Conservation (phyloP, 371 early-diverging fungal species). For the Quaeritorhiza haematococci region DNA sequence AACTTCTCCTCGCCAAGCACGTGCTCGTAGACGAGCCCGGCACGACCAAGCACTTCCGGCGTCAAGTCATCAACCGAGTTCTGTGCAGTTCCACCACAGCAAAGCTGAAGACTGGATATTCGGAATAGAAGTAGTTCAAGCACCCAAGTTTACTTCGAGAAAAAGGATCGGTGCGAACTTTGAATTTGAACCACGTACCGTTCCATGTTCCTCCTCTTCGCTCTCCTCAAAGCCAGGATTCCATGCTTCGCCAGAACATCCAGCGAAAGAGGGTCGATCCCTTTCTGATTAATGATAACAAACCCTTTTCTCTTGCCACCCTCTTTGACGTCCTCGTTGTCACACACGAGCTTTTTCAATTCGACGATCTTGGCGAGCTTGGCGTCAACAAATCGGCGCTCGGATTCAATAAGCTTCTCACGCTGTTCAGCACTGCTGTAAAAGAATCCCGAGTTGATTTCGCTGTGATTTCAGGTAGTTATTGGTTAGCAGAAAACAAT, state of each 20-base stretch:
- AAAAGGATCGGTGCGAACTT: background rate
- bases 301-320: slow-evolving; percentile 87
- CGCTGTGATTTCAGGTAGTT: slow-evolving; percentile 50
- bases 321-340: slow-evolving; percentile 60
- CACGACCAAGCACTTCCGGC: slow-evolving; percentile 85
- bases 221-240: slow-evolving; percentile 97
- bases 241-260: slow-evolving; percentile 96
- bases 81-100: slow-evolving; percentile 96
- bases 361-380: slow-evolving; percentile 93
- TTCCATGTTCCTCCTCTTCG: slow-evolving; percentile 99
- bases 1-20: slow-evolving; percentile 98
- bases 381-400: slow-evolving; percentile 94
- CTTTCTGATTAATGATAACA: slow-evolving; percentile 99
- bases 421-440: slow-evolving; percentile 98
- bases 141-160: background rate
- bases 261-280: slow-evolving; percentile 98
- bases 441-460: slow-evolving; percentile 99
- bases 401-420: slow-evolving; percentile 96
- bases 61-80: slow-evolving; percentile 96
- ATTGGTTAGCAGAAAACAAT: background rate
- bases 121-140: background rate
- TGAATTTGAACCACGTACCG: slow-evolving; percentile 48
- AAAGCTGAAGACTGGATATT: slow-evolving; percentile 76
- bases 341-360: slow-evolving; percentile 91
- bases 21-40: slow-evolving; percentile 94